Conservation (phyloP, 78 protist genomes). For the Bigelowiella natans region DNA sequence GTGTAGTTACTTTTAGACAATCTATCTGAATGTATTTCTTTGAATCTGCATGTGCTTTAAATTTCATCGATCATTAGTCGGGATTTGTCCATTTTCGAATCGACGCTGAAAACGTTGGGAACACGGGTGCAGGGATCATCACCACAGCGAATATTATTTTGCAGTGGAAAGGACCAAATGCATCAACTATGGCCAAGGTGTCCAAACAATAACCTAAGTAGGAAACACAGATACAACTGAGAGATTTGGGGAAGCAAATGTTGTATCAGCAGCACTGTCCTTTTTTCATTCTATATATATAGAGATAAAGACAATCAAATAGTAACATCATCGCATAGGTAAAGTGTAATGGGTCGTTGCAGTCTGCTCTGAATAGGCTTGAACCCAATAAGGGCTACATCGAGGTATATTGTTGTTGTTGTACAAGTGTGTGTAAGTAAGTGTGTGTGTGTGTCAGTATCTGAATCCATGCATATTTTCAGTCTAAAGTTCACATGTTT, state of each 20-base stretch:
- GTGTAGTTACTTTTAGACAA: not conserved
- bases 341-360: not conserved
- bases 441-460: not conserved
- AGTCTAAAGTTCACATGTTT: not conserved
- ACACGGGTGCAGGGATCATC: not conserved
- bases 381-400: not conserved
- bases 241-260: not conserved
- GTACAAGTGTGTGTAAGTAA: not conserved
- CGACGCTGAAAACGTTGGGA: constrained; percentile 1
- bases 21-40: not conserved
- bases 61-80: not conserved
- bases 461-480: not conserved
- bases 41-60: not conserved
- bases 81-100: not conserved
- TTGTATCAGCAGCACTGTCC: not conserved
- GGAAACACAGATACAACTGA: not conserved
- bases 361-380: not conserved
- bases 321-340: not conserved
- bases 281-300: not conserved
- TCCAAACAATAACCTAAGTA: too few relatives aligned
- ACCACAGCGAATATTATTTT: not conserved
- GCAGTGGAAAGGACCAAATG: not conserved
- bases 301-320: not conserved
- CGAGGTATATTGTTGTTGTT: not conserved
- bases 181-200: not conserved